Evolutionary conservation across 75 land plant species (phyloP), one percentile per base, ranked within the genome.

Genomic region (Azolla pinnata): DNA sequence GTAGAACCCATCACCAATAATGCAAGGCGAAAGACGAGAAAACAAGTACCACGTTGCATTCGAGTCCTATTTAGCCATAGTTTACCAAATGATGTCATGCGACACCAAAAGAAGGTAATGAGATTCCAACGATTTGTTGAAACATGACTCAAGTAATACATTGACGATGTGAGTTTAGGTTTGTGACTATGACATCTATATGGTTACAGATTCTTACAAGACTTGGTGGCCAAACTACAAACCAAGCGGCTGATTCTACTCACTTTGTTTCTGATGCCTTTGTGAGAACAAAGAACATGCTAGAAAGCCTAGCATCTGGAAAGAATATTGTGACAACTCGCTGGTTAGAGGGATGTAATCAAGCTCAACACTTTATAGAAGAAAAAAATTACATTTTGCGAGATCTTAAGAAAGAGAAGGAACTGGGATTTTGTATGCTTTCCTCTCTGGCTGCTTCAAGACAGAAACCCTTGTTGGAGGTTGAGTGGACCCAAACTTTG

Each of bases 191-290:
- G n/a, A n/a, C n/a, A n/a, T n/a, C n/a, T n/a, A n/a, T n/a, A n/a
- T 46, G 25, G 48, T 55, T 21, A 29, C 71, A 93, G 98, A 75
- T 86, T 30, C 61, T 93, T 68, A 54, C 49, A n/a, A 85, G 75
- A 49, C 65, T 93, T 31, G 83, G 83, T 28, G 73, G 67, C 44
- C 55, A 73, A 19, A 56, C 33, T 19, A 81, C 78, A 30, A 67
- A 70, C 31, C 78, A 72, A 7, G 71, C 81, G 48, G 64, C 59
- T 38, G 87, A 93, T 62, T 85, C 86, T 48, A 86, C 98, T 52
- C 98, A 93, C 44, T 93, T 93, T 66, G 75, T 93, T 40, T 64
- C 90, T 49, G 88, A 93, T 64, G 59, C 70, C 51, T 93, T 93
- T 79, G 81, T 75, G 30, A 75, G 98, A 4, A 85, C 98, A 23